A percentile compares a stretch with the other conserved stretches of the same genome.
Evolutionary conservation across 2,329 filamentous ascomycete genomes (phyloP).

Genomic region (Pseudogymnoascus sp.): DNA sequence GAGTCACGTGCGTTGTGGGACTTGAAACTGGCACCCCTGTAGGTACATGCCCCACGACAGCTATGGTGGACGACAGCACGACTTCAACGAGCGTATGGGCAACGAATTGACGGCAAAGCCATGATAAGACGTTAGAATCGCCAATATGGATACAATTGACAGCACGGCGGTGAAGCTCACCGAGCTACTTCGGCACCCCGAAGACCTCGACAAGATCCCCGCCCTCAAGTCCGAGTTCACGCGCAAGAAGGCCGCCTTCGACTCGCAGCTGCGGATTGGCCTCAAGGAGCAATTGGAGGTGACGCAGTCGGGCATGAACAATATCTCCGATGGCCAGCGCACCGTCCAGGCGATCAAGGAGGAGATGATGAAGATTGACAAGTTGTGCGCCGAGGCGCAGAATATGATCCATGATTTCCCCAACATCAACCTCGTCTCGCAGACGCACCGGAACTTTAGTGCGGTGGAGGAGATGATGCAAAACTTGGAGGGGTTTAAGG

Average conservation of each 20-base stretch:
- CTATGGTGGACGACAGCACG: background rate
- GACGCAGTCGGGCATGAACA: constrained; percentile 85
- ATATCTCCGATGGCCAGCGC: constrained; percentile 81
- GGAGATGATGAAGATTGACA: constrained; percentile 98
- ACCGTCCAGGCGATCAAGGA: constrained; percentile 90
- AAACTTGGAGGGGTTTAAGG: constrained; percentile 80
- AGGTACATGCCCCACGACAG: constrained; percentile 7
- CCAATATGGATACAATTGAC: constrained; percentile 26
- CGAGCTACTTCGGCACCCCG: constrained; percentile 87
- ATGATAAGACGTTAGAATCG: constrained; percentile 11
- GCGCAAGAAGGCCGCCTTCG: constrained; percentile 86
- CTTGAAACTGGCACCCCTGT: background rate
- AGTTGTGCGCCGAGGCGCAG: constrained; percentile 92
- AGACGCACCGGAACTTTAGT: constrained; percentile 93
- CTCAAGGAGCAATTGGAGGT: constrained; percentile 89
- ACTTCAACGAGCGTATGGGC: constrained; percentile 1
- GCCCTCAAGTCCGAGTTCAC: constrained; percentile 84
- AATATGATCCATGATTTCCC: constrained; percentile 96
- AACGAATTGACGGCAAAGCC: constrained; percentile 10
- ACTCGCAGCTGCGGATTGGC: constrained; percentile 79
- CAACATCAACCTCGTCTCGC: constrained; percentile 82
- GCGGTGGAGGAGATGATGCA: constrained; percentile 88
- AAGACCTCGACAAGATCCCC: constrained; percentile 93
- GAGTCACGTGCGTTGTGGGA: background rate
- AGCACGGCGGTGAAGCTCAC: constrained; percentile 55